Percentiles rank a stretch among this genome's conserved stretches.
These are phyloP conservation scores for Bruguiera hainesii DNA, from an alignment of 441 rosid genomes.

Conservation along the genomic window DNA sequence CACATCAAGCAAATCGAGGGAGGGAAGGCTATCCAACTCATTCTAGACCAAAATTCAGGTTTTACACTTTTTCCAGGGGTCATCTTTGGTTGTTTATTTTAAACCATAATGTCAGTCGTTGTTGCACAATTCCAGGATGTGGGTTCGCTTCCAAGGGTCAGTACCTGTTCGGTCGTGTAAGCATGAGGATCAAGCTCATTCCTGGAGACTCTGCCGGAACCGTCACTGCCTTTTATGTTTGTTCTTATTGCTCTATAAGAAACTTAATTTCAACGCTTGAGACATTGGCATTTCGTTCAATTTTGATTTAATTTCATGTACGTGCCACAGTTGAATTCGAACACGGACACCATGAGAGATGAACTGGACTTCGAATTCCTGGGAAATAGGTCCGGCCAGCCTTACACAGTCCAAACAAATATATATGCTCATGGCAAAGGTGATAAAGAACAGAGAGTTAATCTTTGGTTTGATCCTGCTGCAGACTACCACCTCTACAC, in stretches of 20 bases:
- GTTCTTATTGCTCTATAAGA: not conserved
- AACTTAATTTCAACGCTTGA: not conserved
- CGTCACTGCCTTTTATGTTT: constrained; percentile 87
- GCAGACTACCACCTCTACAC: constrained; percentile 66
- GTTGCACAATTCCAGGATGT: constrained; percentile 46
- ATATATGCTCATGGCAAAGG: constrained; percentile 86
- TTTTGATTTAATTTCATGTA: not conserved
- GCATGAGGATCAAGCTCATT: constrained; percentile 90
- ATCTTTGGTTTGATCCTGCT: constrained; percentile 93
- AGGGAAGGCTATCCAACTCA: constrained; percentile 69
- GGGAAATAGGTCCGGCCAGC: constrained; percentile 83
- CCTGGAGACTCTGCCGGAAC: constrained; percentile 96
- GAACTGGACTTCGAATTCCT: constrained; percentile 91
- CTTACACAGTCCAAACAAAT: constrained; percentile 82
- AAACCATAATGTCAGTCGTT: not conserved
- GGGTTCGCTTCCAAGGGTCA: constrained; percentile 87
- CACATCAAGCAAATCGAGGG: constrained; percentile 63
- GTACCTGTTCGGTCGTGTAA: constrained; percentile 88
- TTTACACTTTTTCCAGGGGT: not conserved
- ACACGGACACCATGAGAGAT: constrained; percentile 76
- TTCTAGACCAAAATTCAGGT: constrained; percentile 81
- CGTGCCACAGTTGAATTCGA: constrained; percentile 66
- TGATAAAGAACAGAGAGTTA: constrained; percentile 72
- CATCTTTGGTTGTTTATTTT: too few relatives aligned
- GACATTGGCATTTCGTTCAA: not conserved